A percentile compares a stretch with the other conserved stretches of the same genome.
Evolutionary conservation across 176 grass and related monocot genomes (phyloP).

Genomic region (Bonia amplexicaulis): DNA sequence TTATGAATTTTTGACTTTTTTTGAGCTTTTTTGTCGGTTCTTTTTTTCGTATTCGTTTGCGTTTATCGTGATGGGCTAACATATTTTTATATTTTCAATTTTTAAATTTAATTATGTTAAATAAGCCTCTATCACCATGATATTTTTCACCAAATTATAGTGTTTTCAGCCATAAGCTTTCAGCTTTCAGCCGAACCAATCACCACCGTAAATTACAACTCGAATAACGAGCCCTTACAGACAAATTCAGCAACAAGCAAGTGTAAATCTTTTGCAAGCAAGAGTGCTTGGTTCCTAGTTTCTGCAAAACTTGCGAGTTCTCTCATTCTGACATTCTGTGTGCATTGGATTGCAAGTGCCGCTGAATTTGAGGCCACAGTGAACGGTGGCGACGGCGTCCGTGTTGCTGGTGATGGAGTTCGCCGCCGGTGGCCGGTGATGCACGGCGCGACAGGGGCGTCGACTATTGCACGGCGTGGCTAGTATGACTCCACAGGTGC

Average conservation of each 20-base stretch:
- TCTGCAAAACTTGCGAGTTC: neutral
- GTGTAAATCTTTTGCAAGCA: neutral
- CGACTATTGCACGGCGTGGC: neutral
- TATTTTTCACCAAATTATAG: too few species aligned
- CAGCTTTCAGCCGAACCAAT: too few species aligned
- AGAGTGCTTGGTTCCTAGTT: neutral
- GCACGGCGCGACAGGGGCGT: neutral
- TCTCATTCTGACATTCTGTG: neutral
- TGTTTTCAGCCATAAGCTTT: too few species aligned
- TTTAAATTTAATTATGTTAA: too few species aligned
- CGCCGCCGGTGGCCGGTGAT: neutral
- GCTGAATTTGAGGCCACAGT: neutral
- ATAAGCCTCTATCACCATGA: too few species aligned
- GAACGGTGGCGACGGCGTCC: neutral
- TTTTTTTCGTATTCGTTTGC: too few species aligned
- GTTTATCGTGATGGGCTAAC: too few species aligned
- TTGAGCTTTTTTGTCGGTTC: too few species aligned
- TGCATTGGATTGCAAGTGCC: neutral
- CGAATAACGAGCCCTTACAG: neutral
- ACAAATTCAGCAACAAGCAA: neutral
- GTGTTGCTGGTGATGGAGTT: neutral
- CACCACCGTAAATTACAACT: slow-evolving; percentile 18
- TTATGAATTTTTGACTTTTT: too few species aligned
- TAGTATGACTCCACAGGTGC: neutral
- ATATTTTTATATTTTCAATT: too few species aligned